Base-by-base conservation (phyloP, 1,284 basidiomycete species). In the Ceratobasidium sp. region DNA sequence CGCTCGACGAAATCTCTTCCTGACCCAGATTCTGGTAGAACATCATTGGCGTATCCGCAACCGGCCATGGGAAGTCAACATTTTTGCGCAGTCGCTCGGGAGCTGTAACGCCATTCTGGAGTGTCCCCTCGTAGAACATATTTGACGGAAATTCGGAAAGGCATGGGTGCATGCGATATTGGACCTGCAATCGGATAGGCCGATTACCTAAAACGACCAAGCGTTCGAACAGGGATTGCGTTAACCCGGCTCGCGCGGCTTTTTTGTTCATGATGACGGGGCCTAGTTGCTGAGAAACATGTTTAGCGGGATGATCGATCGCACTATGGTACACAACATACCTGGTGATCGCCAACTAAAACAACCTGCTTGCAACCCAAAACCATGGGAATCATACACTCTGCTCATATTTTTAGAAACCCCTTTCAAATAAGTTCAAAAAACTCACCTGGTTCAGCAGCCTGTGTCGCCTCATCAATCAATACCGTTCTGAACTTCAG, bases 221-320 rank as follows among this genome's bases (percentile, higher is more conserved):
- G 48, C 98, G 92, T 82, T 99, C 98, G 80, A 99, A 99, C 29
- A 99, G 90, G 0, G 96, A 98, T 81, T 98, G 96, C 0, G 96
- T 98, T 54, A 99, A 87, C 37, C 98, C 98, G 0, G 98, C 98
- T 16, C 95, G 91, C 0, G 98, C 98, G 0, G 97, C 98, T 82
- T 99, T 98, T 88, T 98, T 99, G 89, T 98, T 99, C 98, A 99
- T 99, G 82, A 99, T 98, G 79, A 98, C 98, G 9, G 98, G 98
- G 0, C 98, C 98, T 62, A 99, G 90, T 87, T 99, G 98, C 84
- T 93, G 81, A 16, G 9, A 31, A 66, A 75, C 22, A 71, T 56
- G 24, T 51, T 63, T 41, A 31, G 49, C 76, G 51, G 77, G 63
- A 34, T 7, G 22, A 8, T 7, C 8, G 37, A 24, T 61, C 11